Evolutionary conservation across 2,329 filamentous ascomycete species (phyloP), one percentile per base, ranked within the genome.

Genomic region (Nemania bipapillata): DNA sequence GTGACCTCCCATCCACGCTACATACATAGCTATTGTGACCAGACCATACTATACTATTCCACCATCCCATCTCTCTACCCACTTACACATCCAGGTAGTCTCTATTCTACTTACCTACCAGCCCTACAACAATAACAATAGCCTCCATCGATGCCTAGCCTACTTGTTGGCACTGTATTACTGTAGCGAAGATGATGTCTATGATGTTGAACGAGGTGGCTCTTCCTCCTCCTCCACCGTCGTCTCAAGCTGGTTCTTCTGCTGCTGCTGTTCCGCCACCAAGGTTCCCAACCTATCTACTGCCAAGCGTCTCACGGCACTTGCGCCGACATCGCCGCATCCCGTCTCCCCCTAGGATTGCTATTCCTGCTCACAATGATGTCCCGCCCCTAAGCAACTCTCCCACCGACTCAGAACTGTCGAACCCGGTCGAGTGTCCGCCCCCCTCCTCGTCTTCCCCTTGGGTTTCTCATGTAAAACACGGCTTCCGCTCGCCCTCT

Each of bases 211-310:
- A 68, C 60, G 75, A 76, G 37, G 70, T 68, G 37, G 68, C 70
- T 20, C 66, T 69, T 50, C 71, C 63, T 22, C 61, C 60, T 11
- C 64, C 37, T 12, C 50, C 60, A 17, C 64, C 57, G 3, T 64
- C 61, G 20, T 37, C 40, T 28, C 42, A 64, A 17, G 6, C 24
- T 11, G 26, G 22, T 28, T 53, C 28, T 22, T 5, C 28, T 22
- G 24, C 59, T 35, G 64, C 72, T 45, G 45, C 67, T 52, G 32
- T 62, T 28, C 69, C 72, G 28, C 68, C 72, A 64, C 83, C 82
- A 28, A 78, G 80, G 30, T 87, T 88, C 73, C 82, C 86, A 11
- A 80, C 76, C 69, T 89, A 85, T 74, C 79, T 89, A 28, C 81
- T 88, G 24, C 85, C 86, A 11, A 84, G 80, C 74, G 79, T 88